Evolutionary conservation across 768 basidiomycete species (phyloP).

Genomic region (Russula olivacea): DNA sequence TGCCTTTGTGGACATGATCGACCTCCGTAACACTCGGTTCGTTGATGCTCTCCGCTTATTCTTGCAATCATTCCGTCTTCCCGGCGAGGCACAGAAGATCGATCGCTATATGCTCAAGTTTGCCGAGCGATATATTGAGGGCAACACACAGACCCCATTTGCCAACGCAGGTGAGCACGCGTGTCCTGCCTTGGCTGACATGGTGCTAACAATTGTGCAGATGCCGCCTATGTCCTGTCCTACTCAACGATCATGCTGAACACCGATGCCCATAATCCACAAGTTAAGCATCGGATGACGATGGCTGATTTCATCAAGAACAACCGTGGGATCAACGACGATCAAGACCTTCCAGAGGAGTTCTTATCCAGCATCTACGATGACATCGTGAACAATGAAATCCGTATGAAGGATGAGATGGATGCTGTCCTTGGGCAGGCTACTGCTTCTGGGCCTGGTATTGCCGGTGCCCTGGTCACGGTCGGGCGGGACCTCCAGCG

Average conservation of each 20-base stretch:
- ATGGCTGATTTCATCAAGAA: conserved; percentile 89
- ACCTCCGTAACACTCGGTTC: conserved; percentile 76
- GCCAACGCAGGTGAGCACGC: conserved; percentile 80
- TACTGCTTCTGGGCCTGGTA: conserved; percentile 51
- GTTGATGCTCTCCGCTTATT: conserved; percentile 87
- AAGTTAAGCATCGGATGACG: conserved; percentile 92
- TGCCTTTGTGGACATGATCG: conserved; percentile 89
- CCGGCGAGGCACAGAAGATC: conserved; percentile 97
- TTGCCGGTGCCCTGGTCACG: conserved; percentile 76
- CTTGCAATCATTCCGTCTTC: conserved; percentile 92
- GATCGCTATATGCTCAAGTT: conserved; percentile 99
- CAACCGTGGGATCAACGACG: conserved; percentile 95
- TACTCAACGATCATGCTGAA: conserved; percentile 96
- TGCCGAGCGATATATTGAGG: conserved; percentile 91
- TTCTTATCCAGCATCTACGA: conserved; percentile 74
- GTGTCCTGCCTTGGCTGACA: conserved; percentile 12
- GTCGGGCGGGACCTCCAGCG: conserved; percentile 93
- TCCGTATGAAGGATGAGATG: conserved; percentile 97
- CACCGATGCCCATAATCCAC: conserved; percentile 94
- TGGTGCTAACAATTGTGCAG: conserved; percentile 35
- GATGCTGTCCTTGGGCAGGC: conserved; percentile 48
- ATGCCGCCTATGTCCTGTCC: conserved; percentile 90
- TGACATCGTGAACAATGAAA: conserved; percentile 88
- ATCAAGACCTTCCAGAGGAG: conserved; percentile 82
- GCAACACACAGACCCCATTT: conserved; percentile 78